phyloP scores from a whole-genome alignment of 495 filamentous ascomycete species.

The Neurospora hispaniola region DNA sequence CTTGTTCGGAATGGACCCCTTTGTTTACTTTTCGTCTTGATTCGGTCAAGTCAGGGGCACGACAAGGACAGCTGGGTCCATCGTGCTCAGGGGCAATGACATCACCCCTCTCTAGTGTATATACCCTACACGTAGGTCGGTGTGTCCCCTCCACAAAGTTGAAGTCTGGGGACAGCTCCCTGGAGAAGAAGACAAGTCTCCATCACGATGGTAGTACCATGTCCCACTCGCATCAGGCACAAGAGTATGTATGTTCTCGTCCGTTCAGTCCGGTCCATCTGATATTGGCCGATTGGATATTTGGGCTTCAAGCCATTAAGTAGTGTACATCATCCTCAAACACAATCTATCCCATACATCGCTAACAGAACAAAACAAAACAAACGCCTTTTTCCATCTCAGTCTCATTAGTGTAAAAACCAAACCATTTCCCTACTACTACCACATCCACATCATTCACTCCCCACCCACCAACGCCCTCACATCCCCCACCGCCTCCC shows the following conservation, averaged over 20 bases:
- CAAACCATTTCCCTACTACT: background rate
- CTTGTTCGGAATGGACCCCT: background rate
- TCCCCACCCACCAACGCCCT: conserved; percentile 31
- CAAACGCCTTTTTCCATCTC: background rate
- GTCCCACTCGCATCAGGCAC: background rate
- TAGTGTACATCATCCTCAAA: background rate
- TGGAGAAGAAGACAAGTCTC: background rate
- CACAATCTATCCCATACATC: background rate
- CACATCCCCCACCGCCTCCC: conserved; percentile 63
- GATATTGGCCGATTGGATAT: background rate
- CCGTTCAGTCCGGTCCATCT: background rate
- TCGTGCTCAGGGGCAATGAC: background rate
- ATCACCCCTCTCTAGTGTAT: background rate
- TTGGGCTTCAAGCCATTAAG: background rate
- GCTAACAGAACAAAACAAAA: background rate
- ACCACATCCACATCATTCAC: conserved; percentile 3
- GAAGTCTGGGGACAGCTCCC: background rate
- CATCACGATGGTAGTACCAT: background rate
- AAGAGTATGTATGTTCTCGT: too few species aligned
- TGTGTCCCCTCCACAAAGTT: background rate
- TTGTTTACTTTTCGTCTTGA: background rate
- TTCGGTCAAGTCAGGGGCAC: background rate
- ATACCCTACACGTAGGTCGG: too few species aligned
- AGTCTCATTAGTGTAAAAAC: background rate
- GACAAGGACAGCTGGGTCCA: background rate